A percentile compares a stretch with the other conserved stretches of the same genome.
Conservation (phyloP, 768 basidiomycete genomes). For the Boletus fagicola region DNA sequence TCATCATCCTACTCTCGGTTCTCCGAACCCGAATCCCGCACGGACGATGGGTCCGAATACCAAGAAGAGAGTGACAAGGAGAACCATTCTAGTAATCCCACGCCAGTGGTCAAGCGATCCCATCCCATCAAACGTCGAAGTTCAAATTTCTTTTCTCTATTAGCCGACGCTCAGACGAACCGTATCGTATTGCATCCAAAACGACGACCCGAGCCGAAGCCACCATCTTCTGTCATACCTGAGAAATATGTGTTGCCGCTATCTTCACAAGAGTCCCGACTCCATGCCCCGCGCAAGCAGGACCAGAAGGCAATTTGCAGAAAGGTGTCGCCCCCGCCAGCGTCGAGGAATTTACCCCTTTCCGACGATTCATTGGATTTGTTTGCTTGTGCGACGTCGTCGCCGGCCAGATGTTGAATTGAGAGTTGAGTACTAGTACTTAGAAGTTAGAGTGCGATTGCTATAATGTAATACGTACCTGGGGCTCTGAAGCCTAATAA, state of each 20-base stretch:
- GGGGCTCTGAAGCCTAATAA: too few relatives aligned
- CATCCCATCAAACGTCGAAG: conserved; percentile 18
- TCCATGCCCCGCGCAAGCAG: conserved; percentile 6
- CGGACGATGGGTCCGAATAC: conserved; percentile 25
- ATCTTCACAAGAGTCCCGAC: conserved; percentile 7
- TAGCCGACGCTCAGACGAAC: conserved; percentile 40
- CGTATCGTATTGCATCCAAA: conserved; percentile 36
- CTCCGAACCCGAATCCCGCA: conserved; percentile 13
- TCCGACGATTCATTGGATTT: conserved; percentile 54
- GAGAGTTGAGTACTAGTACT: neutral
- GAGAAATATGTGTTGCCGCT: conserved; percentile 13
- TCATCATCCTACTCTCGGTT: conserved; percentile 8
- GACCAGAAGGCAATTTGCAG: conserved; percentile 5
- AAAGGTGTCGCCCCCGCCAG: neutral
- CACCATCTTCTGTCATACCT: conserved; percentile 13
- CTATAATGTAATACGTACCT: neutral
- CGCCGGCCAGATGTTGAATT: conserved; percentile 25
- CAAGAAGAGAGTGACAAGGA: conserved; percentile 24
- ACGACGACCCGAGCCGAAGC: neutral
- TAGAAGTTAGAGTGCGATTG: neutral
- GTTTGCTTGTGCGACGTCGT: conserved; percentile 40
- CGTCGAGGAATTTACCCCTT: conserved; percentile 12
- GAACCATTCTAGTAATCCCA: conserved; percentile 11
- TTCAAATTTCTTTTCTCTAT: conserved; percentile 38
- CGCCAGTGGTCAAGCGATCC: conserved; percentile 4